A percentile compares a stretch with the other conserved stretches of the same genome.
Evolutionary conservation across 2,329 filamentous ascomycete genomes (phyloP).

Genomic region (Penicillium janthinellum): DNA sequence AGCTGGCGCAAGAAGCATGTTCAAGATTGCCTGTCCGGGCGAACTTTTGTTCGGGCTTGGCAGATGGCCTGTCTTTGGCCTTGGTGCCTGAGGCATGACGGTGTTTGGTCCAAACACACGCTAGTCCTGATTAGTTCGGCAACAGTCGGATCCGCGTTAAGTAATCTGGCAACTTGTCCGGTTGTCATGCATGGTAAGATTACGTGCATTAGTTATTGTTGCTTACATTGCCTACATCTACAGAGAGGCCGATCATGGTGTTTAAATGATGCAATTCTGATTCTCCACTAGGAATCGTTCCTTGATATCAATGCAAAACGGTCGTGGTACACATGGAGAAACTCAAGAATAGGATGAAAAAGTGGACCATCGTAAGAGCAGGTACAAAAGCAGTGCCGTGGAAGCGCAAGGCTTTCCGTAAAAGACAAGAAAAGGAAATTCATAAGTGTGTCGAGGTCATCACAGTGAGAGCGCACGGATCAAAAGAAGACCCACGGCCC

Average conservation of each 20-base stretch:
- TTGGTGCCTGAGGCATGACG: slow-evolving; percentile 6
- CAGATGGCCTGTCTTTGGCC: slow-evolving; percentile 11
- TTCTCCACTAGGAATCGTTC: slow-evolving; percentile 10
- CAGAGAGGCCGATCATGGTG: background rate
- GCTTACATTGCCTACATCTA: background rate
- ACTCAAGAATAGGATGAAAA: slow-evolving; percentile 3
- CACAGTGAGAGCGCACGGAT: slow-evolving; percentile 9
- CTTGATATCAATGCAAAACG: slow-evolving; percentile 20
- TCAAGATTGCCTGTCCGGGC: slow-evolving; percentile 28
- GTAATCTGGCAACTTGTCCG: background rate
- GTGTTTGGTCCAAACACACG: background rate
- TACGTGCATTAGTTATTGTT: background rate
- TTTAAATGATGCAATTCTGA: slow-evolving; percentile 18
- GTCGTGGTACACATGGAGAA: slow-evolving; percentile 18
- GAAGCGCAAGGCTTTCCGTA: slow-evolving; percentile 20
- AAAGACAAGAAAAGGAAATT: slow-evolving; percentile 25
- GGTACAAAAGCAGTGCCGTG: slow-evolving; percentile 16
- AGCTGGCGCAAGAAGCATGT: slow-evolving; percentile 15
- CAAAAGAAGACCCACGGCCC: slow-evolving; percentile 4
- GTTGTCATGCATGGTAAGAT: background rate
- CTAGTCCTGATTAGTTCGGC: background rate
- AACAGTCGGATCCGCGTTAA: background rate
- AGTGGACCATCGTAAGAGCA: slow-evolving; percentile 1
- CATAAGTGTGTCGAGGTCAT: slow-evolving; percentile 22
- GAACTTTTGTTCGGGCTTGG: slow-evolving; percentile 44